phyloP scores from a whole-genome alignment of 805 yeast species.

The Ogataea angusta region DNA sequence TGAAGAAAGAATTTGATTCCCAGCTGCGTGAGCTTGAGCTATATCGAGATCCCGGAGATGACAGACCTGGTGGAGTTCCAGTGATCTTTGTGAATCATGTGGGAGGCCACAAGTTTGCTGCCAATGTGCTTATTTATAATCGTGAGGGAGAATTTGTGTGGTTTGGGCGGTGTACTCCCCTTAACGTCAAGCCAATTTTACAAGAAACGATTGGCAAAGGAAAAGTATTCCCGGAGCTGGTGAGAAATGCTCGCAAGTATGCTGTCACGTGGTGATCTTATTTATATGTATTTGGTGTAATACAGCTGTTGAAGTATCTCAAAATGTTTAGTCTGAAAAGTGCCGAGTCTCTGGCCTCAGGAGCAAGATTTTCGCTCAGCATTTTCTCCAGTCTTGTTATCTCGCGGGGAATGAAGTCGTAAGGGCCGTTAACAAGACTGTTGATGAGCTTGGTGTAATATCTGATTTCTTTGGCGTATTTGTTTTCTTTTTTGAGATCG shows the following conservation, averaged over 20 bases:
- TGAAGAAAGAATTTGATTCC: constrained; percentile 74
- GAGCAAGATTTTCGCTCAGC: constrained; percentile 37
- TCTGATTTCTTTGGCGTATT: constrained; percentile 28
- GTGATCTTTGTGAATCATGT: constrained; percentile 79
- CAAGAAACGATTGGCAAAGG: constrained; percentile 71
- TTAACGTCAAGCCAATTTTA: constrained; percentile 67
- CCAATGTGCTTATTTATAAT: constrained; percentile 77
- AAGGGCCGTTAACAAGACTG: constrained; percentile 43
- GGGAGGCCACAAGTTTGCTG: constrained; percentile 95
- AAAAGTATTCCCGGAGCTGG: constrained; percentile 65
- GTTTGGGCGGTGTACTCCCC: constrained; percentile 84
- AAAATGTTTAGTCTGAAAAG: constrained; percentile 51
- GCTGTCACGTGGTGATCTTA: constrained; percentile 40
- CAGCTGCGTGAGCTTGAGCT: constrained; percentile 69
- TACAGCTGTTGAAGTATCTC: constrained; percentile 27
- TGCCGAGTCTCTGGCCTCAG: constrained; percentile 48
- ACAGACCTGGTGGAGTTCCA: constrained; percentile 67
- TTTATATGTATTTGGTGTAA: constrained; percentile 13
- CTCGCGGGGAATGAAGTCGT: constrained; percentile 44
- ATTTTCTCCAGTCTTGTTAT: constrained; percentile 42
- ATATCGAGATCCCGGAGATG: constrained; percentile 74
- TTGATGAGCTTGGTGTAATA: constrained; percentile 50
- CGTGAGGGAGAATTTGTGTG: constrained; percentile 76
- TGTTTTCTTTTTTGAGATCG: constrained; percentile 29
- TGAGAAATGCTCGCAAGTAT: constrained; percentile 58